These are phyloP conservation scores for Hirsutella thompsonii DNA, from an alignment of 2,329 filamentous ascomycete genomes.

Conservation along the genomic window DNA sequence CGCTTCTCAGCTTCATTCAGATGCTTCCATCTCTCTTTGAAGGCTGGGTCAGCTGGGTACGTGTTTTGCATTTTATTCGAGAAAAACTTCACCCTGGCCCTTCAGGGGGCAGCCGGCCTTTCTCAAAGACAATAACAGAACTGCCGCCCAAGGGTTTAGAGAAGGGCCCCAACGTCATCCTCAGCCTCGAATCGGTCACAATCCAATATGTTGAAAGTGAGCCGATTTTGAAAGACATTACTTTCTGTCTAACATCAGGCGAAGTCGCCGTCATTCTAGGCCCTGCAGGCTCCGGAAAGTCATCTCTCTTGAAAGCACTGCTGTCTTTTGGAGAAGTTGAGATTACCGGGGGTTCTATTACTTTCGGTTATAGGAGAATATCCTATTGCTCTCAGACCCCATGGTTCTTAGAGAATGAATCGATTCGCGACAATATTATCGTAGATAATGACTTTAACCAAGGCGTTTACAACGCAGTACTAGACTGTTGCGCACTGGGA, in stretches of 20 bases:
- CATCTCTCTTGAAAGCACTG: not conserved
- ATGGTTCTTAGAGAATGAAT: not conserved
- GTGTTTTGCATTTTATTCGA: not conserved
- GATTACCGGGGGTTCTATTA: not conserved
- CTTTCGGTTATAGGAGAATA: not conserved
- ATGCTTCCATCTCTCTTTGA: slow-evolving; percentile 1
- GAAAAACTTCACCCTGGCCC: not conserved
- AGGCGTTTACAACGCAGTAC: not conserved
- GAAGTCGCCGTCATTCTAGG: not conserved
- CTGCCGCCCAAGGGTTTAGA: not conserved
- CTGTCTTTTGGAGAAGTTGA: not conserved
- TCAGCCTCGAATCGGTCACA: not conserved
- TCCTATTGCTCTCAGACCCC: slow-evolving; percentile 1
- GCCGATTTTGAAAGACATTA: not conserved
- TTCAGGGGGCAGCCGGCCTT: not conserved
- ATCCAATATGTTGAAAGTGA: not conserved
- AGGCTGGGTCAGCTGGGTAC: not conserved
- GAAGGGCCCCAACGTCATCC: not conserved
- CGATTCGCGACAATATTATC: not conserved
- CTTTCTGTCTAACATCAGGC: not conserved
- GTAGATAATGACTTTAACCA: not conserved
- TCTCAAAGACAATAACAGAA: too few relatives aligned
- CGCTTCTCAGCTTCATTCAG: not conserved
- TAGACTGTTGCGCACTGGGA: not conserved
- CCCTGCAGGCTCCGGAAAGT: not conserved